Evolutionary conservation across 768 basidiomycete genomes (phyloP).

Genomic region (Kwoniella mangroviensis): DNA sequence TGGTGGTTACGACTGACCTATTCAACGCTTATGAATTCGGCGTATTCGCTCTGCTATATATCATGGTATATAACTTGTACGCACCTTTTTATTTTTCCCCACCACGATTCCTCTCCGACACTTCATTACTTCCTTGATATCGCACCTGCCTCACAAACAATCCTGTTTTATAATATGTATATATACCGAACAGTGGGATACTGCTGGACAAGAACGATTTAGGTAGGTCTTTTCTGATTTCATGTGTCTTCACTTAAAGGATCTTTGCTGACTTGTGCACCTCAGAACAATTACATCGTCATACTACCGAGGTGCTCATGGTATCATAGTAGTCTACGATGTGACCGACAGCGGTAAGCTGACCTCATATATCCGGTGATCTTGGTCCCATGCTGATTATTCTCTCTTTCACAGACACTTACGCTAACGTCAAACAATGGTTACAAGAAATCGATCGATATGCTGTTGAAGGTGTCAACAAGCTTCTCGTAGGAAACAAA

Average conservation of each 20-base stretch:
- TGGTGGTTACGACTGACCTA: slow-evolving; percentile 16
- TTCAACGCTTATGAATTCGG: slow-evolving; percentile 29
- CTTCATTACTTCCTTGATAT: slow-evolving; percentile 12
- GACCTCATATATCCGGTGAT: too few relatives aligned
- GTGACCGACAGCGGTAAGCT: slow-evolving; percentile 49
- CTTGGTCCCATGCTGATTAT: not conserved
- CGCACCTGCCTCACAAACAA: slow-evolving; percentile 18
- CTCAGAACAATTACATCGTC: slow-evolving; percentile 98
- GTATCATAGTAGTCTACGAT: slow-evolving; percentile 69
- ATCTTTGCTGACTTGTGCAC: not conserved
- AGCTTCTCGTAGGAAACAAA: slow-evolving; percentile 98
- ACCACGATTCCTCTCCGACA: slow-evolving; percentile 8
- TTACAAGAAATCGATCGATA: slow-evolving; percentile 97
- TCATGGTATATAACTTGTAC: slow-evolving; percentile 26
- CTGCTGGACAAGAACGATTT: slow-evolving; percentile 90
- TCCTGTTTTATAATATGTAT: slow-evolving; percentile 17
- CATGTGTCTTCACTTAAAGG: not conserved
- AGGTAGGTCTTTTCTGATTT: slow-evolving; percentile 7
- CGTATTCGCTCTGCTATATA: slow-evolving; percentile 9
- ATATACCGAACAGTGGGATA: slow-evolving; percentile 79
- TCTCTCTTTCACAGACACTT: slow-evolving; percentile 23
- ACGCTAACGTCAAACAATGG: slow-evolving; percentile 87
- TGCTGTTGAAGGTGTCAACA: slow-evolving; percentile 98
- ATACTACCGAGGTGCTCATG: slow-evolving; percentile 99
- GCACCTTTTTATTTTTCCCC: slow-evolving; percentile 13